Evolutionary conservation across 2,329 filamentous ascomycete species (phyloP), one percentile per base, ranked within the genome.

Genomic region (Botryotinia calthae): DNA sequence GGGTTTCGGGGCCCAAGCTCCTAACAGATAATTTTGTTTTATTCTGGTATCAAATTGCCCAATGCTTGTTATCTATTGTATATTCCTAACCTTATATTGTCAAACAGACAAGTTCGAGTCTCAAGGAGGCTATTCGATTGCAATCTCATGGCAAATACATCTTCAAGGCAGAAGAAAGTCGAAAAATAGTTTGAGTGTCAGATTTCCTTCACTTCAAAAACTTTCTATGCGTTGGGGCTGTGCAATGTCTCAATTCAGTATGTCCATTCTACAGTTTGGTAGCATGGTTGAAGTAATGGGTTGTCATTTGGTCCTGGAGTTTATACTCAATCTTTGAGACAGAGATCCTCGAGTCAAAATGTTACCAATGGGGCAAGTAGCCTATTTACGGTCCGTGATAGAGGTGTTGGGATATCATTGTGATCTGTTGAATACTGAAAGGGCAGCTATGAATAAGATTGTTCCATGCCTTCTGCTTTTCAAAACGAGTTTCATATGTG

Each of bases 1-100:
- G 31, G 40, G 5, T 12, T 59, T 69, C n/a, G 44, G 66, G 66
- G 66, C 66, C 51, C 51, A 31, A 66, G 22, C 34, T 56, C 51
- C n/a, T 4, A 18, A 14, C n/a, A 18, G 3, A 28, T 6, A 56
- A 56, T 54, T 54, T n/a, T 28, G 3, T 16, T 54, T 54, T 8
- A 28, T 40, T 40, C 59, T n/a, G 34, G 22, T 37, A 62, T 62
- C 34, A 37, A n/a, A 25, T 7, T 22, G 16, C 31, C 14, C 34
- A 40, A n/a, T 40, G 14, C 34, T 18, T 12, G 5, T 54, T 25
- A 28, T 2, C 58, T n/a, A 37, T 4, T 37, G 6, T 4, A 7
- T 37, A 18, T 4, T 25, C 14, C 9, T 8, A 28, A 54, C 28
- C 14, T n/a, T 3, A n/a, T 5, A 54, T 16, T 37, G 31, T 14